These are phyloP conservation scores for Zoysia pacifica DNA, from an alignment of 176 grass and related monocot species.

Conservation along the genomic window DNA sequence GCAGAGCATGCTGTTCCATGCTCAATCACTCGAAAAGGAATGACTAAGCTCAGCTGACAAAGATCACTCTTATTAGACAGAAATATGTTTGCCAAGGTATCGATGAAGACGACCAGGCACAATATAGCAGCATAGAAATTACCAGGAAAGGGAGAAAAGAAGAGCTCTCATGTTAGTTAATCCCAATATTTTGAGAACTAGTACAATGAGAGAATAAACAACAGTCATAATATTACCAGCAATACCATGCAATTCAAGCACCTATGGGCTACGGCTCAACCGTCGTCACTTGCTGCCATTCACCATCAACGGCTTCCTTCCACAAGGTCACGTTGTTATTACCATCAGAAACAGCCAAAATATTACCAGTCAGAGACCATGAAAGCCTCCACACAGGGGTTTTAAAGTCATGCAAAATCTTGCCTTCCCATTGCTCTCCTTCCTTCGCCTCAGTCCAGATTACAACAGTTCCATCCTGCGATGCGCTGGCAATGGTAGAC, in stretches of 20 bases:
- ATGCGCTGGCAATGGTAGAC: slow-evolving; percentile 73
- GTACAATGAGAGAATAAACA: not conserved
- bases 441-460: slow-evolving; percentile 71
- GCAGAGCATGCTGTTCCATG: not conserved
- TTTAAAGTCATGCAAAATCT: slow-evolving; percentile 62
- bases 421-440: slow-evolving; percentile 70
- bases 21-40: not conserved
- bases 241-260: not conserved
- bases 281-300: slow-evolving; percentile 78
- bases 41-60: not conserved
- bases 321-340: slow-evolving; percentile 70
- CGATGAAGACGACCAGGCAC: not conserved
- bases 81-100: not conserved
- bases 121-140: not conserved
- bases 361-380: slow-evolving; percentile 73
- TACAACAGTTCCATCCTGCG: slow-evolving; percentile 79
- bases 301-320: slow-evolving; percentile 67
- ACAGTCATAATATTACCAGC: not conserved
- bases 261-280: slow-evolving; percentile 57
- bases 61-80: not conserved
- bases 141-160: not conserved
- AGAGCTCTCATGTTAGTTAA: not conserved
- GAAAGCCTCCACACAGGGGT: slow-evolving; percentile 72
- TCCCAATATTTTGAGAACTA: not conserved
- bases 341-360: slow-evolving; percentile 65